Conservation (phyloP, 1,284 basidiomycete species). For the Dichomitus squalens region DNA sequence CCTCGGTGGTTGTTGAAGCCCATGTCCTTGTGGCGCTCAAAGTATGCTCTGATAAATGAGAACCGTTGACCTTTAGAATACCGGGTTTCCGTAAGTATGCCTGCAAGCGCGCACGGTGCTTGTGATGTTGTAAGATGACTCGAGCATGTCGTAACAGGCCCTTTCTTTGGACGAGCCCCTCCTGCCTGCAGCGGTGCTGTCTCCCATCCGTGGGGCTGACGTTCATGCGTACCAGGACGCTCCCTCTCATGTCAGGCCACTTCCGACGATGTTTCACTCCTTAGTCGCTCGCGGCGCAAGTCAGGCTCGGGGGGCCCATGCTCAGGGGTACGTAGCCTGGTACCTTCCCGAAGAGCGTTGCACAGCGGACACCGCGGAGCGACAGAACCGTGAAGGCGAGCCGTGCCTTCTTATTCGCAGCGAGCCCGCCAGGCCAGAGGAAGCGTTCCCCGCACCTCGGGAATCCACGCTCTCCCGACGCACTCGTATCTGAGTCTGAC, state of each 20-base stretch:
- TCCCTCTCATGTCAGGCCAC: neutral
- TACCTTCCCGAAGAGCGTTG: neutral
- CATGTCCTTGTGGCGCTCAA: slow-evolving; percentile 15
- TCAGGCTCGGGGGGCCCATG: neutral
- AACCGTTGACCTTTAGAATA: slow-evolving; percentile 2
- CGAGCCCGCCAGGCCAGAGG: neutral
- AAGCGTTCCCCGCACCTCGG: neutral
- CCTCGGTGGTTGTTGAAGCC: neutral
- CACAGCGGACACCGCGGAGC: neutral
- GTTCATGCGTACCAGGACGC: too few relatives aligned
- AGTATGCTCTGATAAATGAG: slow-evolving; percentile 17
- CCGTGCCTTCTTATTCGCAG: neutral
- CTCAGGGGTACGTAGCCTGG: neutral
- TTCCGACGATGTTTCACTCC: neutral
- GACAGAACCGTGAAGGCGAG: neutral
- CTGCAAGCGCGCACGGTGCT: neutral
- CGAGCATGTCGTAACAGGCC: slow-evolving; percentile 19
- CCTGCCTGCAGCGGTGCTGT: neutral
- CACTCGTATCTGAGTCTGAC: neutral
- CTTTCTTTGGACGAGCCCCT: too few relatives aligned
- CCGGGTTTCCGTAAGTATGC: slow-evolving; percentile 6
- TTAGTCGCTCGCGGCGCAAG: slow-evolving; percentile 1
- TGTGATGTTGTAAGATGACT: slow-evolving; percentile 7
- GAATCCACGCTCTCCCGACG: neutral
- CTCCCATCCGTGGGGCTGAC: neutral